Evolutionary conservation across 1,284 basidiomycete species (phyloP).

Genomic region (Cryptococcus maquisensis): DNA sequence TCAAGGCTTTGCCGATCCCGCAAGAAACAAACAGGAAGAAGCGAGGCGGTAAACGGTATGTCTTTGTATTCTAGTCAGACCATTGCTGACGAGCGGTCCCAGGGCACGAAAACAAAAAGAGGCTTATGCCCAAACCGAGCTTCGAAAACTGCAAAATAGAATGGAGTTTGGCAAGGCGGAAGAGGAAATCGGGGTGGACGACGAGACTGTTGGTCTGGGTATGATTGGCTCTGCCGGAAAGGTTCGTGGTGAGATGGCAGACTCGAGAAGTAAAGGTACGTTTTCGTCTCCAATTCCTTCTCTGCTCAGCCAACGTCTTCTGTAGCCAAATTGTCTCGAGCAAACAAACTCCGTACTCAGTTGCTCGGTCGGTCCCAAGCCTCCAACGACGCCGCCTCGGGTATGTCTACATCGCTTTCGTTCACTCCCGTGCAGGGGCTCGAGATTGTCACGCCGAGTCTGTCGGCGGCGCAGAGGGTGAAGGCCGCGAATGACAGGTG

Average conservation of each 20-base stretch:
- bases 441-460: conserved; percentile 73
- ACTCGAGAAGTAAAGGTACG: conserved; percentile 80
- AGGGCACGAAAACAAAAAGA: conserved; percentile 96
- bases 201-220: conserved; percentile 92
- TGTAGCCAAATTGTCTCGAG: conserved; percentile 90
- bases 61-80: conserved; percentile 3
- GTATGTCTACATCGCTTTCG: conserved; percentile 83
- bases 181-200: conserved; percentile 91
- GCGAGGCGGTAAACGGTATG: conserved; percentile 85
- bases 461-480: conserved; percentile 68
- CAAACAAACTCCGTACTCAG: conserved; percentile 85
- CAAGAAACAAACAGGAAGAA: conserved; percentile 94
- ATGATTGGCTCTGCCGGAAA: conserved; percentile 91
- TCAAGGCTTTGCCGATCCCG: conserved; percentile 92
- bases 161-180: conserved; percentile 95
- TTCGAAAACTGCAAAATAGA: conserved; percentile 94
- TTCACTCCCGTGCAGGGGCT: conserved; percentile 98
- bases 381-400: conserved; percentile 56
- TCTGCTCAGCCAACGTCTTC: neutral
- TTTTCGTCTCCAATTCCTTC: conserved; percentile 8
- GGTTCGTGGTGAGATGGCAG: conserved; percentile 77
- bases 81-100: neutral
- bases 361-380: conserved; percentile 70
- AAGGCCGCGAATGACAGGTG: conserved; percentile 89
- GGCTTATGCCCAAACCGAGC: conserved; percentile 91